Percentiles rank a stretch among this genome's conserved stretches.
Conservation (phyloP, 371 early-diverging fungal genomes). For the Rhizopus sp. region DNA sequence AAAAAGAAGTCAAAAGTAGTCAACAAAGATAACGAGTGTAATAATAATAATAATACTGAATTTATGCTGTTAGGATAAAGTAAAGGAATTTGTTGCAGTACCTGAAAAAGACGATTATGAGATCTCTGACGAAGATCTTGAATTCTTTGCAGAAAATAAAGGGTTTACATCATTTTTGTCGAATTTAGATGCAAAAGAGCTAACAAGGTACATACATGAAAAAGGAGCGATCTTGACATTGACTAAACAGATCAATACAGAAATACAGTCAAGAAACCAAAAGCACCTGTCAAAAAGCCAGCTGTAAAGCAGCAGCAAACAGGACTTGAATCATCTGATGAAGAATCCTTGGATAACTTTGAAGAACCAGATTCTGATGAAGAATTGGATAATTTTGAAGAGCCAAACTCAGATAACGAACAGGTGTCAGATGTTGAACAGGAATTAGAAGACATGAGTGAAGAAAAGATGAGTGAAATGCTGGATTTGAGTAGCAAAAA, state of each 20-base stretch:
- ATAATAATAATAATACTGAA: too few species aligned
- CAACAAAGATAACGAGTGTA: background rate
- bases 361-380: constrained; percentile 41
- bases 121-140: constrained; percentile 68
- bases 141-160: constrained; percentile 50
- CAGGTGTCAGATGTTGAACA: constrained; percentile 43
- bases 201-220: constrained; percentile 40
- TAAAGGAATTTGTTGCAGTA: constrained; percentile 27
- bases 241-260: constrained; percentile 6
- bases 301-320: constrained; percentile 8
- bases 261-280: constrained; percentile 24
- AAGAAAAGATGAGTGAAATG: constrained; percentile 9
- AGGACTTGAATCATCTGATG: constrained; percentile 35
- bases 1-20: constrained; percentile 6
- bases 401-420: constrained; percentile 30
- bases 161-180: constrained; percentile 46
- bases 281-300: constrained; percentile 14
- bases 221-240: background rate
- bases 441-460: constrained; percentile 19
- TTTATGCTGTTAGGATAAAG: too few species aligned
- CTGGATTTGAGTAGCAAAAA: constrained; percentile 20
- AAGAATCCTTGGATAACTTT: constrained; percentile 24
- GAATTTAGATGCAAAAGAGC: constrained; percentile 43
- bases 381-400: constrained; percentile 39
- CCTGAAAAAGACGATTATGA: constrained; percentile 44